Percentiles rank a stretch among this genome's conserved stretches.
These are phyloP conservation scores for Xylaria sp. DNA, from an alignment of 495 filamentous ascomycete species.

Conservation along the genomic window DNA sequence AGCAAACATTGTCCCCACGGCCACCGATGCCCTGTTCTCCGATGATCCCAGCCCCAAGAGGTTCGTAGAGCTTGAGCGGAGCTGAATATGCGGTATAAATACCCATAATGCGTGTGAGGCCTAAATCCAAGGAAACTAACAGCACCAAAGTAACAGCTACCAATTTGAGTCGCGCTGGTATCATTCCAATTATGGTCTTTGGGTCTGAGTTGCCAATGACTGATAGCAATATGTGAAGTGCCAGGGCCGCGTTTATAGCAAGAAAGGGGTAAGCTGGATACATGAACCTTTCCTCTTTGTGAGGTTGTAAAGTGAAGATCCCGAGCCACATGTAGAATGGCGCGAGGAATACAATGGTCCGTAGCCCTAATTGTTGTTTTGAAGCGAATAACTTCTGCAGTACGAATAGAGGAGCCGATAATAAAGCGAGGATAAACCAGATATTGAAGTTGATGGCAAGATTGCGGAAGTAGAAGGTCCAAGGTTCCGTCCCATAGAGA, in stretches of 20 bases:
- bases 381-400: slow-evolving; percentile 55
- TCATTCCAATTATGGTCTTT: slow-evolving; percentile 66
- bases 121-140: slow-evolving; percentile 66
- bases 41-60: slow-evolving; percentile 55
- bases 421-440: slow-evolving; percentile 86
- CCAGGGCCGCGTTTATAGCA: slow-evolving; percentile 88
- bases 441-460: slow-evolving; percentile 93
- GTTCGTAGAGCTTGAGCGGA: slow-evolving; percentile 75
- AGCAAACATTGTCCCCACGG: slow-evolving; percentile 75
- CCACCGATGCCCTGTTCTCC: slow-evolving; percentile 56
- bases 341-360: slow-evolving; percentile 75
- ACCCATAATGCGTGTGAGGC: slow-evolving; percentile 78
- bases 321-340: slow-evolving; percentile 95
- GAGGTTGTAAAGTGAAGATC: slow-evolving; percentile 90
- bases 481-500: slow-evolving; percentile 96
- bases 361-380: slow-evolving; percentile 58
- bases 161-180: slow-evolving; percentile 75
- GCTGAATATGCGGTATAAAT: slow-evolving; percentile 84
- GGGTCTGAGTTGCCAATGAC: slow-evolving; percentile 74
- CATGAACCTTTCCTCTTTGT: slow-evolving; percentile 99
- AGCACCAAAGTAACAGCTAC: slow-evolving; percentile 58
- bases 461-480: slow-evolving; percentile 96
- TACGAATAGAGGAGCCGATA: slow-evolving; percentile 67
- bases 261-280: slow-evolving; percentile 94
- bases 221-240: slow-evolving; percentile 77